Percentiles rank a stretch among this genome's conserved stretches.
Evolutionary conservation across 805 yeast genomes (phyloP).

Genomic region (Pichia kluyveri): DNA sequence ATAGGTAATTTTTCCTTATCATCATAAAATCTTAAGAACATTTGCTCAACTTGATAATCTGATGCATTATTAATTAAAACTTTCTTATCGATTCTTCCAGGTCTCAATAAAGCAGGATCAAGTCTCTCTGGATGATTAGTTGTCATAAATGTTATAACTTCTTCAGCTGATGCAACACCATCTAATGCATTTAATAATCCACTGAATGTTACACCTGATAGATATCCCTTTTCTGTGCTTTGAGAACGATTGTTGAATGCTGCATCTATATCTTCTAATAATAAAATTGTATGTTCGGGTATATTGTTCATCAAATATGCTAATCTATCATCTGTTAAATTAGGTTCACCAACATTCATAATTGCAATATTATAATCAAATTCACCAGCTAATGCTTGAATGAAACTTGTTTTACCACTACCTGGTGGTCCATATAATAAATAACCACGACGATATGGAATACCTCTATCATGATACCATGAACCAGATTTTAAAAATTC

Average conservation of each 20-base stretch:
- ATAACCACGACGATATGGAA: conserved; percentile 94
- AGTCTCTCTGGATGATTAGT: conserved; percentile 93
- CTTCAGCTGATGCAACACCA: conserved; percentile 97
- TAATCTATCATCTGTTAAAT: conserved; percentile 87
- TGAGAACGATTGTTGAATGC: conserved; percentile 84
- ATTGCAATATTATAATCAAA: conserved; percentile 93
- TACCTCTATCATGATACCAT: conserved; percentile 96
- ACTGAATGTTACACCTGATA: conserved; percentile 88
- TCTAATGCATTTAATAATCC: conserved; percentile 91
- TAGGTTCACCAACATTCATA: conserved; percentile 80
- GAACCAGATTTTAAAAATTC: conserved; percentile 74
- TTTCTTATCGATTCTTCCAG: conserved; percentile 89
- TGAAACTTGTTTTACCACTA: conserved; percentile 90
- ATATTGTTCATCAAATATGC: conserved; percentile 95
- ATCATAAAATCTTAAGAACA: conserved; percentile 86
- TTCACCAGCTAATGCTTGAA: conserved; percentile 95
- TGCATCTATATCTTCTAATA: conserved; percentile 92
- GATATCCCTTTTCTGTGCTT: conserved; percentile 64
- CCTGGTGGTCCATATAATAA: conserved; percentile 96
- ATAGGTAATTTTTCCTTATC: conserved; percentile 45
- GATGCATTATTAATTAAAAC: conserved; percentile 83
- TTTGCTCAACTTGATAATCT: conserved; percentile 62
- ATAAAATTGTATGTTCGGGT: conserved; percentile 77
- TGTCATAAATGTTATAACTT: conserved; percentile 94
- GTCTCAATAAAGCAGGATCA: conserved; percentile 89